These are phyloP conservation scores for Nemophila menziesii DNA, from an alignment of 257 asterid genomes.

Conservation along the genomic window DNA sequence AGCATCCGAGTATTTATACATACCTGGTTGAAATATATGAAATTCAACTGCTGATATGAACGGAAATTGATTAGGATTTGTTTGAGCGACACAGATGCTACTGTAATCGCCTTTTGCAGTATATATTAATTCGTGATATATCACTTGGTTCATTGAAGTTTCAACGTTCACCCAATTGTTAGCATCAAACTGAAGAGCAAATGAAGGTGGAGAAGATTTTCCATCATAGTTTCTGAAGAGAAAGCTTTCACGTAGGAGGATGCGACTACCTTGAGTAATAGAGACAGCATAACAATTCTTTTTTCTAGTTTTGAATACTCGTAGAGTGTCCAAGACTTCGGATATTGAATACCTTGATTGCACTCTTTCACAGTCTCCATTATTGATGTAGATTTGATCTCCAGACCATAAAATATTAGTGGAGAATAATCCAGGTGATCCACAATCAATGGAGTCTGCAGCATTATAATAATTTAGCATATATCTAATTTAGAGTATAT, in stretches of 20 bases:
- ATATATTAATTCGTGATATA: slow-evolving; percentile 31
- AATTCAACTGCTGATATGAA: slow-evolving; percentile 50
- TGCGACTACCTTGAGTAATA: slow-evolving; percentile 10
- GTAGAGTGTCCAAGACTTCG: slow-evolving; percentile 29
- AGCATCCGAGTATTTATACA: slow-evolving; percentile 20
- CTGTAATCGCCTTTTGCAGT: slow-evolving; percentile 17
- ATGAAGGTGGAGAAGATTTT: slow-evolving; percentile 41
- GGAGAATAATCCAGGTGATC: slow-evolving; percentile 20
- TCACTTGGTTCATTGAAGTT: slow-evolving; percentile 10
- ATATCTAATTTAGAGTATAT: not conserved
- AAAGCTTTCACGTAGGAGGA: slow-evolving; percentile 50
- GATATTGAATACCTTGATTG: slow-evolving; percentile 16
- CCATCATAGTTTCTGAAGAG: slow-evolving; percentile 54
- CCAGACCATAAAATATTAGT: slow-evolving; percentile 19
- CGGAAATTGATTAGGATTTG: slow-evolving; percentile 31
- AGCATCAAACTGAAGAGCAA: slow-evolving; percentile 49
- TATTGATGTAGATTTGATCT: slow-evolving; percentile 11
- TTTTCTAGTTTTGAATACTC: slow-evolving; percentile 31
- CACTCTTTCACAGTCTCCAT: slow-evolving; percentile 15
- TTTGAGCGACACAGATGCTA: slow-evolving; percentile 51
- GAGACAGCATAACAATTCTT: slow-evolving; percentile 37
- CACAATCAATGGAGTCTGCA: slow-evolving; percentile 28
- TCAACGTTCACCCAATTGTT: slow-evolving; percentile 33
- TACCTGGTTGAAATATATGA: slow-evolving; percentile 31
- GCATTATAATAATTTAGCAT: slow-evolving; percentile 3